Evolutionary conservation across 352 stramenopile genomes (phyloP), one percentile per base, ranked within the genome.

Genomic region (Phytophthora citrophthora): DNA sequence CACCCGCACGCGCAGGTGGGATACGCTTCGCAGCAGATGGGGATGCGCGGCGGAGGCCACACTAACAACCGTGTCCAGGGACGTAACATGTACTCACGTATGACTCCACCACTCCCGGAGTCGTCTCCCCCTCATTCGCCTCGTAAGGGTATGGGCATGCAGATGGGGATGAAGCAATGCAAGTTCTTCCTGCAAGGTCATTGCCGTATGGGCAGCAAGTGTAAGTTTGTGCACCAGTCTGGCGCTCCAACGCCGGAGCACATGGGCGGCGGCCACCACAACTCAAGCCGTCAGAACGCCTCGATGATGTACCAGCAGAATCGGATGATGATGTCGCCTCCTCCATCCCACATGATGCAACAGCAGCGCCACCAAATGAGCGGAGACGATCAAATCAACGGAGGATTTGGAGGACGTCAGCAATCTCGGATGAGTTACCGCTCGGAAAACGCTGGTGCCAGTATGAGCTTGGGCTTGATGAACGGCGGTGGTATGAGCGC

Each of bases 171-270:
- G 64, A 93, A 93, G 70, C 83, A 88, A 52, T 95, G 86, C 70
- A 93, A 93, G 64, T 95, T 93, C 53, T 95, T 89, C 56, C 55
- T 89, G 8, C 86, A 95, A 61, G 86, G 86, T 13, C 84, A 95
- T 66, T 95, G 86, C 48, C 84, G 86, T 36, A 93, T 95, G 84
- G 86, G 84, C 27, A 87, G 67, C 64, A 95, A 95, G 75, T 95
- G 86, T 66, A 93, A 92, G 70, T 95, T 93, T 58, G 79, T 83
- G 38, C 86, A 95, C 61, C 77, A 89, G 45, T 34, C 54, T 6
- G 70, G 72, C 9, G 52, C 53, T 39, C 32, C 61, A 38, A 68
- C 61, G 4, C 44, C 60, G 27, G 55, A 72, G 27, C 61, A 72
- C 46, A 67, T 72, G 50, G 52, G 57, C 9, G 52, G 57, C 18